These are phyloP conservation scores for Eucalyptus tenuipes DNA, from an alignment of 345 rosid species.

Conservation along the genomic window DNA sequence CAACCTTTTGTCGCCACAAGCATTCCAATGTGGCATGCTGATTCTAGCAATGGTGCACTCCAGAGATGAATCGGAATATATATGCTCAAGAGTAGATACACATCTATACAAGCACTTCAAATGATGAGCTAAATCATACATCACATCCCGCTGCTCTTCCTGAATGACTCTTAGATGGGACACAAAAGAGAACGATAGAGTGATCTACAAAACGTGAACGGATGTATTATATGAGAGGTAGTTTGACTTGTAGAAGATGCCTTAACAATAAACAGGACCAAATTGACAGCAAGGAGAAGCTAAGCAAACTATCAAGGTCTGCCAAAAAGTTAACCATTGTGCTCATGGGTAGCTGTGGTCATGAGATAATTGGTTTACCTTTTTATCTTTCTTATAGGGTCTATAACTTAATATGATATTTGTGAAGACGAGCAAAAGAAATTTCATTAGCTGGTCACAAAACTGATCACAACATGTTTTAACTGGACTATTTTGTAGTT, in stretches of 20 bases:
- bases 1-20: constrained; percentile 84
- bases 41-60: constrained; percentile 34
- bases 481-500: not conserved
- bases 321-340: not conserved
- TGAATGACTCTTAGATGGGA: constrained; percentile 70
- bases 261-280: not conserved
- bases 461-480: not conserved
- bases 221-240: not conserved
- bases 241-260: not conserved
- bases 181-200: constrained; percentile 59
- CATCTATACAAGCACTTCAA: constrained; percentile 28
- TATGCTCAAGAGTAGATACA: constrained; percentile 22
- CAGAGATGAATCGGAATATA: constrained; percentile 15
- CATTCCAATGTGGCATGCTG: constrained; percentile 36
- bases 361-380: not conserved
- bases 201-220: constrained; percentile 32
- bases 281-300: not conserved
- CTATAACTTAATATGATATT: not conserved
- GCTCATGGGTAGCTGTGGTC: not conserved
- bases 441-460: not conserved
- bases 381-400: not conserved
- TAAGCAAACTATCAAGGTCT: not conserved
- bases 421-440: not conserved
- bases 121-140: constrained; percentile 40
- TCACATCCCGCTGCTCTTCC: constrained; percentile 56